Evolutionary conservation across 208 protist species (phyloP).

Genomic region (Trypanosoma platydactyli): DNA sequence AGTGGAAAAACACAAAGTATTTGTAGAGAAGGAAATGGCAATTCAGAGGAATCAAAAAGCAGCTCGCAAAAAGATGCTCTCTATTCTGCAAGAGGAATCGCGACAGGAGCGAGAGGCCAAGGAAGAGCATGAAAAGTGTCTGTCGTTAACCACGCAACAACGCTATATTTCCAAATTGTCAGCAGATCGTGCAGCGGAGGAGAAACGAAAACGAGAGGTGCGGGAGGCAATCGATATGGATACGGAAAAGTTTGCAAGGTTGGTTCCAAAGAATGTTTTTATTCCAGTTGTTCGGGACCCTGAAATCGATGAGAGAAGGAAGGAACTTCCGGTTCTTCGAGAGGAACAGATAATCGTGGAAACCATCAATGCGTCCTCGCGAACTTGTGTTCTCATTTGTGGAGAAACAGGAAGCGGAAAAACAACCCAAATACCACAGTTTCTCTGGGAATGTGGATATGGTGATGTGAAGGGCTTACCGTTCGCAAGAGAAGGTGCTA

Average conservation of each 20-base stretch:
- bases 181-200: slow-evolving; percentile 22
- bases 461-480: slow-evolving; percentile 64
- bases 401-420: slow-evolving; percentile 99
- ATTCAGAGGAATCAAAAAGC: slow-evolving; percentile 60
- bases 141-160: slow-evolving; percentile 37
- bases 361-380: slow-evolving; percentile 69
- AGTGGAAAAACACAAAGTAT: slow-evolving; percentile 69
- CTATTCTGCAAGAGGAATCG: slow-evolving; percentile 48
- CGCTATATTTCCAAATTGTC: slow-evolving; percentile 34
- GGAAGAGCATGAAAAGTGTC: slow-evolving; percentile 35
- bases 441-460: slow-evolving; percentile 91
- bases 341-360: slow-evolving; percentile 92
- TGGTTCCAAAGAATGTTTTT: slow-evolving; percentile 57
- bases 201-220: slow-evolving; percentile 45
- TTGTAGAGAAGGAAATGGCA: slow-evolving; percentile 44
- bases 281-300: slow-evolving; percentile 57
- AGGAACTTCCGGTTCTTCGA: slow-evolving; percentile 78
- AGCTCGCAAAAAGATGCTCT: slow-evolving; percentile 57
- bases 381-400: slow-evolving; percentile 92
- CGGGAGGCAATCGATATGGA: slow-evolving; percentile 43
- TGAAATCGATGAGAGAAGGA: slow-evolving; percentile 60
- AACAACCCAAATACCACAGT: slow-evolving; percentile 95
- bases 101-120: slow-evolving; percentile 56
- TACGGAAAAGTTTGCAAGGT: slow-evolving; percentile 38
- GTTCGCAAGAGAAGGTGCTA: slow-evolving; percentile 77